phyloP scores from a whole-genome alignment of 495 filamentous ascomycete genomes.

The Oidiodendron maius region DNA sequence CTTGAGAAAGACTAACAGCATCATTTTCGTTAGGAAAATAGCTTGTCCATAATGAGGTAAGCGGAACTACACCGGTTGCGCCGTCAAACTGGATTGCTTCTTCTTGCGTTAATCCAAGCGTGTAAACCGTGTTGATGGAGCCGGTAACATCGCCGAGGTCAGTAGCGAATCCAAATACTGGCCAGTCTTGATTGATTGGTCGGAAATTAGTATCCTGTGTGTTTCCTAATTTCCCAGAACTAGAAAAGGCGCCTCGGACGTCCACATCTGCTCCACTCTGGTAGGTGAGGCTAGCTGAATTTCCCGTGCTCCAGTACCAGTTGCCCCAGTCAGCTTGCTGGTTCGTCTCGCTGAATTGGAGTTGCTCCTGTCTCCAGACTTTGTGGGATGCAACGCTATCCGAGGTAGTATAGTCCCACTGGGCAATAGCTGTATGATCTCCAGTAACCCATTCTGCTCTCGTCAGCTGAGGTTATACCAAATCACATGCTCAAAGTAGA shows the following conservation, averaged over 20 bases:
- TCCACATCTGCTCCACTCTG: conserved; percentile 62
- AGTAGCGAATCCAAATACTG: conserved; percentile 85
- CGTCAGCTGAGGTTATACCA: conserved; percentile 40
- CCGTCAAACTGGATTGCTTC: conserved; percentile 75
- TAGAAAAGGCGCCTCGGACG: conserved; percentile 62
- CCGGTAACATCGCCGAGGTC: conserved; percentile 47
- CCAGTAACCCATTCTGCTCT: conserved; percentile 21
- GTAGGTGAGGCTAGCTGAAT: conserved; percentile 34
- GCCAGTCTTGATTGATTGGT: conserved; percentile 67
- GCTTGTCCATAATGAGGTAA: conserved; percentile 77
- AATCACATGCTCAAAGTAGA: conserved; percentile 30
- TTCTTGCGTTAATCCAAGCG: conserved; percentile 72
- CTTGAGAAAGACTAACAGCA: conserved; percentile 31
- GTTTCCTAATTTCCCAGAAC: conserved; percentile 56
- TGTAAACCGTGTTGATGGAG: conserved; percentile 52
- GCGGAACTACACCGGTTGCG: conserved; percentile 55
- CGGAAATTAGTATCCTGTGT: conserved; percentile 60
- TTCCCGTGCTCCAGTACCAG: conserved; percentile 61
- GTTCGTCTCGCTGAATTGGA: conserved; percentile 64
- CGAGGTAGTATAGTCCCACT: conserved; percentile 22
- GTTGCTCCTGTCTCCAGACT: conserved; percentile 57
- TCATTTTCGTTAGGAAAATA: conserved; percentile 50
- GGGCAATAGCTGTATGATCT: conserved; percentile 11
- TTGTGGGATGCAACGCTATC: conserved; percentile 41
- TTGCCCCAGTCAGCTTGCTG: conserved; percentile 72